These are phyloP conservation scores for Boletus sp. DNA, from an alignment of 768 basidiomycete species.

Conservation along the genomic window DNA sequence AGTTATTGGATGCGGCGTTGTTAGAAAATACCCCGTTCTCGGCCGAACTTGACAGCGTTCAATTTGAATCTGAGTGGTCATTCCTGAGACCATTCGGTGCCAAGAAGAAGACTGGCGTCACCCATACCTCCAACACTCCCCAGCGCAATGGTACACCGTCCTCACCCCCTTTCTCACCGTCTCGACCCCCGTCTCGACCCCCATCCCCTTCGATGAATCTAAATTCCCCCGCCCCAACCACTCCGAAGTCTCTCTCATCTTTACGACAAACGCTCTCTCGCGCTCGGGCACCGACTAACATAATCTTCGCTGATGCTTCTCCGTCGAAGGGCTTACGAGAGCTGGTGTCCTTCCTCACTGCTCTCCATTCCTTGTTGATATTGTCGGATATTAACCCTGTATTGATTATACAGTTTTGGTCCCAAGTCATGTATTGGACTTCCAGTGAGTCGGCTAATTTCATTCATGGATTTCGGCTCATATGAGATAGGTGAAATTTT, in stretches of 20 bases:
- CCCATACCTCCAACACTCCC: conserved; percentile 29
- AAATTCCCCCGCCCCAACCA: conserved; percentile 42
- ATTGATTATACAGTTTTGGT: conserved; percentile 87
- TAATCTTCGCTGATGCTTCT: conserved; percentile 48
- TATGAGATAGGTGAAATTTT: conserved; percentile 68
- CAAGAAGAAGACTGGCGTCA: conserved; percentile 49
- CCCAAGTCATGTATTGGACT: conserved; percentile 98
- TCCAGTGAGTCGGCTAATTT: conserved; percentile 62
- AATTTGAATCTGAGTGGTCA: conserved; percentile 97
- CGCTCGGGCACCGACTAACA: conserved; percentile 49
- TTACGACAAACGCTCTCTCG: conserved; percentile 62
- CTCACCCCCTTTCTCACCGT: conserved; percentile 47
- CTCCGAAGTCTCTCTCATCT: conserved; percentile 62
- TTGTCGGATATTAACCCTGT: conserved; percentile 90
- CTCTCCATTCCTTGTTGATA: conserved; percentile 78
- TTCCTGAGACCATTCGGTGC: conserved; percentile 71
- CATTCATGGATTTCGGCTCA: conserved; percentile 3
- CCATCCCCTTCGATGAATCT: conserved; percentile 51
- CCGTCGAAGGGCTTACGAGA: conserved; percentile 47
- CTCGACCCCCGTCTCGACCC: conserved; percentile 47
- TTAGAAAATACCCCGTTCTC: conserved; percentile 82
- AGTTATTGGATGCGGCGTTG: conserved; percentile 75
- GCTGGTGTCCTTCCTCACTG: conserved; percentile 78
- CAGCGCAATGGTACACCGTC: conserved; percentile 40
- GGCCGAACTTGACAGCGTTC: conserved; percentile 74